Conservation (phyloP, 2,329 filamentous ascomycete genomes). For the Capronia americana region DNA sequence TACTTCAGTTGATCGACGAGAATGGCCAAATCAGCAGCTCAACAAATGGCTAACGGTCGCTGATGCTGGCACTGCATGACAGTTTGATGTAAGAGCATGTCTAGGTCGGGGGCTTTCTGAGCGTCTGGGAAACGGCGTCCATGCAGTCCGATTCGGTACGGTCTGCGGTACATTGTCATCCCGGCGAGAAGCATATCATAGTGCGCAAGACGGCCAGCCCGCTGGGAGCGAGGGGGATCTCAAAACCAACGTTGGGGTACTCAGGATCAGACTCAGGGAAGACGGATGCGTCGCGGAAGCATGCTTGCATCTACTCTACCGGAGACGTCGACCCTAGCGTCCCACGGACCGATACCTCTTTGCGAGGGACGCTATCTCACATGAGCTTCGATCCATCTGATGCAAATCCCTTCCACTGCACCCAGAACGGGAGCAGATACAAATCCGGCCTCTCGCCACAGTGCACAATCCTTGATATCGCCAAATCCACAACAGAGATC, state of each 20-base stretch:
- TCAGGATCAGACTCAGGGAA: background rate
- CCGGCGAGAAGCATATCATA: background rate
- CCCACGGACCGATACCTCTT: background rate
- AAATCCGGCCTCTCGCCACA: background rate
- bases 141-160: background rate
- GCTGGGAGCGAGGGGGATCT: background rate
- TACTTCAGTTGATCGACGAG: slow-evolving; percentile 47
- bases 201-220: background rate
- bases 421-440: background rate
- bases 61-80: background rate
- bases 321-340: background rate
- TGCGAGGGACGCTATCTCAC: background rate
- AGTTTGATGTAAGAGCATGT: background rate
- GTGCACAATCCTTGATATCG: background rate
- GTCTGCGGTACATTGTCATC: background rate
- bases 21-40: background rate
- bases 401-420: background rate
- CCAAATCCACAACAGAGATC: background rate
- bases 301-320: background rate
- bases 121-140: background rate
- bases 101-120: background rate
- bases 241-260: background rate
- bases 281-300: background rate
- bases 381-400: background rate
- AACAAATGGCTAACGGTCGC: background rate